Percentiles rank a stretch among this genome's conserved stretches.
Conservation (phyloP, 192 early-diverging fungal genomes). For the Backusella tuberculispora region DNA sequence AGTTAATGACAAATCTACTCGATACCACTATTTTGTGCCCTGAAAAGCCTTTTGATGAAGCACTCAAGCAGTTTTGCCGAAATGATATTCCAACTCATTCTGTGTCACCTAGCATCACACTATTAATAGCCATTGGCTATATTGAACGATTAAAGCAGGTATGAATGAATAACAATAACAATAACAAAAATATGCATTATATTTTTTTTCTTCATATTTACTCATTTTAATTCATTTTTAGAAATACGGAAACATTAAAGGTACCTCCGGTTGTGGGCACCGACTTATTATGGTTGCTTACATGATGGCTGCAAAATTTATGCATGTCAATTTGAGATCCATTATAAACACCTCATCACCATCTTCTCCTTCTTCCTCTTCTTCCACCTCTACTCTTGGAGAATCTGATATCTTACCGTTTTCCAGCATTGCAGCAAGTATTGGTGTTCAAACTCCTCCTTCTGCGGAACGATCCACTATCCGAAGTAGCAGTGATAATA, state of each 20-base stretch:
- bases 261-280: constrained; percentile 50
- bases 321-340: constrained; percentile 37
- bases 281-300: constrained; percentile 54
- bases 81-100: constrained; percentile 31
- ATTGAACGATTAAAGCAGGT: constrained; percentile 51
- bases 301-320: constrained; percentile 52
- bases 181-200: not conserved
- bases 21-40: constrained; percentile 26
- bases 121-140: constrained; percentile 51
- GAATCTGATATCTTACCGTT: not conserved
- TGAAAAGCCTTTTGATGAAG: constrained; percentile 22
- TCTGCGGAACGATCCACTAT: constrained; percentile 27
- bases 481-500: not conserved
- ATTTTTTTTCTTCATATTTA: not conserved
- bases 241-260: constrained; percentile 50
- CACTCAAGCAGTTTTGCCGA: constrained; percentile 29
- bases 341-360: constrained; percentile 22
- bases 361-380: not conserved
- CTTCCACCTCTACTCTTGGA: not conserved
- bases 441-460: not conserved
- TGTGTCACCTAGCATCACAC: constrained; percentile 47
- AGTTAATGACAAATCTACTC: constrained; percentile 33
- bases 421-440: not conserved
- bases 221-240: constrained; percentile 21
- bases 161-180: not conserved